phyloP scores from a whole-genome alignment of 345 rosid genomes.

The Moringa oleifera region DNA sequence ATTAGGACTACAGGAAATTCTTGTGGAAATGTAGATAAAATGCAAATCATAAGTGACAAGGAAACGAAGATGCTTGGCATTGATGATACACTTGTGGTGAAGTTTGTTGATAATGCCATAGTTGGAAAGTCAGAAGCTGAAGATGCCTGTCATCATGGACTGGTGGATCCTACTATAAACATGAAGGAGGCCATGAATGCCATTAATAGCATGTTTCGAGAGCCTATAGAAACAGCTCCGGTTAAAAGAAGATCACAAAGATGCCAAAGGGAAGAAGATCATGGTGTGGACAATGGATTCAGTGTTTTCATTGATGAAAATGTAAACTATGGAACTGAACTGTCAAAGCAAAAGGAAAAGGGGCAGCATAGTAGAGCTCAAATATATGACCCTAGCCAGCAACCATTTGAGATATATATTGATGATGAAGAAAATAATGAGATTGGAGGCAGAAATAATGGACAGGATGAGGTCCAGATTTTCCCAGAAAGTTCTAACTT shows the following conservation, averaged over 20 bases:
- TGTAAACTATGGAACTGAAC: constrained; percentile 18
- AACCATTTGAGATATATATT: constrained; percentile 50
- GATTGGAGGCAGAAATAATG: constrained; percentile 25
- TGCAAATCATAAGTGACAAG: constrained; percentile 21
- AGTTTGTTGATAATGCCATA: constrained; percentile 63
- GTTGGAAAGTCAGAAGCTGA: constrained; percentile 73
- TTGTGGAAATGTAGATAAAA: constrained; percentile 13
- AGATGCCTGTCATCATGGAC: constrained; percentile 80
- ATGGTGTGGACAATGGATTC: constrained; percentile 29
- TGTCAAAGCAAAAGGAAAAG: constrained; percentile 23
- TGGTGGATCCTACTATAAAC: constrained; percentile 83
- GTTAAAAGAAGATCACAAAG: constrained; percentile 36
- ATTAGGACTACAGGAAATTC: constrained; percentile 2
- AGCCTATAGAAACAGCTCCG: constrained; percentile 70
- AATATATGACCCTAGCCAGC: constrained; percentile 26
- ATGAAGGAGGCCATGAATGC: constrained; percentile 84
- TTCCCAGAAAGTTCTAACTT: constrained; percentile 12
- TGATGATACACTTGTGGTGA: constrained; percentile 49
- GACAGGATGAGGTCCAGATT: constrained; percentile 20
- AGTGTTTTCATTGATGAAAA: constrained; percentile 53
- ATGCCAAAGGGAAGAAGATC: constrained; percentile 34
- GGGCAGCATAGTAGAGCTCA: constrained; percentile 22
- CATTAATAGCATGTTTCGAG: constrained; percentile 76
- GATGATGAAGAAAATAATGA: constrained; percentile 52
- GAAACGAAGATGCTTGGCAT: constrained; percentile 20